Evolutionary conservation across 768 basidiomycete species (phyloP).

Genomic region (Rhodosporidiobolus sp.): DNA sequence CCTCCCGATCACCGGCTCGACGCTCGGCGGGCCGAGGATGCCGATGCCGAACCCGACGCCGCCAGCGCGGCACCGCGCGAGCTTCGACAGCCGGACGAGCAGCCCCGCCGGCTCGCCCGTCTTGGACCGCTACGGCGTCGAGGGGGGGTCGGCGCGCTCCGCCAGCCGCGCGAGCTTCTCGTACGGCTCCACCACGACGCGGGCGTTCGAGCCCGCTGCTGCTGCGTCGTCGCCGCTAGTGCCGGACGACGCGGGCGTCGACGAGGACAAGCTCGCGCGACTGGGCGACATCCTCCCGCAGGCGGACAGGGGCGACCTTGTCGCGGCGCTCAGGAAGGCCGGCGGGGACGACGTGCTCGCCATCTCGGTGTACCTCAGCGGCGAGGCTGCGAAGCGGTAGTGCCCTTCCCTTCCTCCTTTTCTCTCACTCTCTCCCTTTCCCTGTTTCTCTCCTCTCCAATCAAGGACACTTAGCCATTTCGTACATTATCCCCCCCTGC

Average conservation of each 20-base stretch:
- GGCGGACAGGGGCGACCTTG: conserved; percentile 8
- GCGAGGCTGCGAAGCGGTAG: background rate
- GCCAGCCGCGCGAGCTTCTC: background rate
- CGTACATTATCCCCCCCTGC: too few species aligned
- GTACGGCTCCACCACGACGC: background rate
- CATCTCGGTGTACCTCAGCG: conserved; percentile 17
- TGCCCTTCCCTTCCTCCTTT: too few species aligned
- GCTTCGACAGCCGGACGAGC: conserved; percentile 9
- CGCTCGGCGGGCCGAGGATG: background rate
- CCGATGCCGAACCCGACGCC: background rate
- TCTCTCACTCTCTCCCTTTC: too few species aligned
- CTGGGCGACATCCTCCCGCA: conserved; percentile 28
- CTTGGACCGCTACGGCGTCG: background rate
- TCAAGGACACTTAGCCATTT: too few species aligned
- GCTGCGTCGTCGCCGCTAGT: background rate
- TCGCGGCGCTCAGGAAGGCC: background rate
- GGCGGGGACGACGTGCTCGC: conserved; percentile 29
- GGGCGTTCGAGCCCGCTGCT: too few species aligned
- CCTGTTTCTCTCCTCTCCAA: background rate
- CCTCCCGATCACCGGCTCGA: background rate
- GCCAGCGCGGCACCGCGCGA: background rate
- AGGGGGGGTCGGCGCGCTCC: background rate
- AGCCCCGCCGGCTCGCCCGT: background rate
- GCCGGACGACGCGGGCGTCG: background rate
- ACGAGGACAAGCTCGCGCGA: conserved; percentile 2